Evolutionary conservation across 78 protist species (phyloP).

Genomic region (Protostelium mycophagum): DNA sequence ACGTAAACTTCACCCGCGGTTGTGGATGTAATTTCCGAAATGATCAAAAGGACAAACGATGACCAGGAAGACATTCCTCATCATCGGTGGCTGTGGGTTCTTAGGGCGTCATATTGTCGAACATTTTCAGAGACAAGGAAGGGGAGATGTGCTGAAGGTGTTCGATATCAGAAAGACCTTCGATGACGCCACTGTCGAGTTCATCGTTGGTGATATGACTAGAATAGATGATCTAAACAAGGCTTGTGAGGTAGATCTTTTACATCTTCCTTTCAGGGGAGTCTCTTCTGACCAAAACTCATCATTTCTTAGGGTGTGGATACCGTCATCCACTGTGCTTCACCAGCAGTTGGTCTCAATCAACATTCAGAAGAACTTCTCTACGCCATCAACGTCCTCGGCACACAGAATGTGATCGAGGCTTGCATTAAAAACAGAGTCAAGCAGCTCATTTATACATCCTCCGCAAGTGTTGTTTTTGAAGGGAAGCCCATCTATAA

Average conservation of each 20-base stretch:
- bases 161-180: slow-evolving; percentile 54
- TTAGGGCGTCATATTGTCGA: slow-evolving; percentile 52
- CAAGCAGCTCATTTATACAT: slow-evolving; percentile 37
- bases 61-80: slow-evolving; percentile 8
- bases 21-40: too few species aligned
- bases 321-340: slow-evolving; percentile 55
- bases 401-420: slow-evolving; percentile 45
- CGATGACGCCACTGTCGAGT: slow-evolving; percentile 30
- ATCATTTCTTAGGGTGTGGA: slow-evolving; percentile 27
- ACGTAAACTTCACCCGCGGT: too few species aligned
- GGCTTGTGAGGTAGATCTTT: slow-evolving; percentile 13
- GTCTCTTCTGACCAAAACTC: too few species aligned
- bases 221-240: slow-evolving; percentile 17
- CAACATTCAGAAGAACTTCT: slow-evolving; percentile 8
- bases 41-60: too few species aligned
- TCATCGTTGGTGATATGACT: slow-evolving; percentile 49
- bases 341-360: slow-evolving; percentile 59
- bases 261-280: background rate
- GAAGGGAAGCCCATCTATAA: slow-evolving; percentile 31
- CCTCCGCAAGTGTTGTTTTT: slow-evolving; percentile 49
- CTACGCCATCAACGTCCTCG: slow-evolving; percentile 41
- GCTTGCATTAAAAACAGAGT: slow-evolving; percentile 16
- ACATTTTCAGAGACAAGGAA: slow-evolving; percentile 11
- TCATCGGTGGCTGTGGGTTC: slow-evolving; percentile 59
- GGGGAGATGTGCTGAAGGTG: slow-evolving; percentile 32